Percentiles rank a stretch among this genome's conserved stretches.
Evolutionary conservation across 768 basidiomycete species (phyloP).

Genomic region (Lactarius akahatsu): DNA sequence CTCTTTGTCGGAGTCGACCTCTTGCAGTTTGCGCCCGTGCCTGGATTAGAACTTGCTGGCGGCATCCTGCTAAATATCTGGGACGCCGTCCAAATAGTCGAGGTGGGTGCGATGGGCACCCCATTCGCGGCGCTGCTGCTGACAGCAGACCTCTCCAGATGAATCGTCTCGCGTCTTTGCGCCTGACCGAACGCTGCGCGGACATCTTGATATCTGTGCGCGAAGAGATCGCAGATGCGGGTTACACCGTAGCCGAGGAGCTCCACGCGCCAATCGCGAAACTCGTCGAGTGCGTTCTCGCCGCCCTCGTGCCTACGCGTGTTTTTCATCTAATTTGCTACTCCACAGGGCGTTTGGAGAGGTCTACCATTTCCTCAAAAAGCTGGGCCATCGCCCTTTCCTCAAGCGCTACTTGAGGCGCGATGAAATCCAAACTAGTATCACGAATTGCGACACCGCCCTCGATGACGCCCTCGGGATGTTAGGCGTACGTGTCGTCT

Average conservation of each 20-base stretch:
- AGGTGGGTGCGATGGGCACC: slow-evolving; percentile 41
- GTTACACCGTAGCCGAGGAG: slow-evolving; percentile 48
- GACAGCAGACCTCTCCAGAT: slow-evolving; percentile 42
- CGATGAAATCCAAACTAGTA: slow-evolving; percentile 60
- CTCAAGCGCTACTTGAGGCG: slow-evolving; percentile 75
- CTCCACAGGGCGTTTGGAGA: slow-evolving; percentile 42
- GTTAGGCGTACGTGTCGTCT: slow-evolving; percentile 46
- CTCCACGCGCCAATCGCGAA: slow-evolving; percentile 50
- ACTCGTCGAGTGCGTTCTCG: slow-evolving; percentile 48
- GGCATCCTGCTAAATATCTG: slow-evolving; percentile 58
- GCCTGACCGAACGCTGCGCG: slow-evolving; percentile 72
- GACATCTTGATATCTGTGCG: slow-evolving; percentile 62
- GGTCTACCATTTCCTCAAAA: slow-evolving; percentile 53
- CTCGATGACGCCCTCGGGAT: slow-evolving; percentile 56
- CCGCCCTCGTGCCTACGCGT: neutral
- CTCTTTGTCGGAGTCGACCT: slow-evolving; percentile 45
- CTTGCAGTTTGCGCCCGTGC: slow-evolving; percentile 53
- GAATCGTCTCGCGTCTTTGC: slow-evolving; percentile 65
- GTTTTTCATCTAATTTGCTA: slow-evolving; percentile 2
- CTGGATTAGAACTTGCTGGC: slow-evolving; percentile 54
- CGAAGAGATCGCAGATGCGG: slow-evolving; percentile 60
- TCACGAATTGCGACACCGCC: slow-evolving; percentile 50
- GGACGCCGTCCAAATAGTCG: slow-evolving; percentile 58
- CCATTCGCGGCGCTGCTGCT: neutral
- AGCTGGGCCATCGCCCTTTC: slow-evolving; percentile 66